Base-by-base conservation (phyloP, 2,329 filamentous ascomycete genomes). In the Diplodia corticola region DNA sequence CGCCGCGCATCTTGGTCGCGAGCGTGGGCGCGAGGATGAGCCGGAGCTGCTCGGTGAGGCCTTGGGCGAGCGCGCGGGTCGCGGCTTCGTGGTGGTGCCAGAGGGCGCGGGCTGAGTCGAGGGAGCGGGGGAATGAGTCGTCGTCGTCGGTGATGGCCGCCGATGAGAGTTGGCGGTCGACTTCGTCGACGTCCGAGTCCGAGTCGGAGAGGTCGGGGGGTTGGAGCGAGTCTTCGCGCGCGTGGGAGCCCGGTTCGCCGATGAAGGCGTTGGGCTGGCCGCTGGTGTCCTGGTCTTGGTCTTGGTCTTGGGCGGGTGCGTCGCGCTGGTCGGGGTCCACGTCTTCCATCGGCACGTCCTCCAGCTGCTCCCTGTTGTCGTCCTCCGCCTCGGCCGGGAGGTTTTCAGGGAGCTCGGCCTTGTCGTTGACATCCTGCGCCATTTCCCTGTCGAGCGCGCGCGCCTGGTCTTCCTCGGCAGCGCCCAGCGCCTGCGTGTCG, bases 21-120 rank as follows among this genome's bases (percentile, higher is more conserved):
- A 96, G 89, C 0, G 94, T 98, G 0, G 96, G 95, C 0, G 92
- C 92, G 46, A 99, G 89, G 73, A 99, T 98, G 15, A 99, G 88
- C 28, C 95, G 92, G 20, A 99, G 89, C 75, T 98, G 95, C 70
- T 97, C 95, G 1, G 94, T 97, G 15, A 99, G 84, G 1, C 92
- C 89, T 66, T 97, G 86, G 0, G 95, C 96, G 66, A 97, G 89
- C 55, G 90, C 85, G 70, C 95, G 92, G 0, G 95, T 98, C 65
- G 89, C 86, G 68, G 85, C 85, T 78, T 98, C 93, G 79, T 96
- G 95, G 67, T 89, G 85, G 10, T 88, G 86, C 95, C 96, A 99
- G 72, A 94, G 87, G 63, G 87, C 83, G 67, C 92, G 87, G 28
- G 93, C 88, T 69, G 86, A 83, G 28, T 83, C 80, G 44, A 57